These are phyloP conservation scores for Mycosphaerella sp. DNA, from an alignment of 2,329 filamentous ascomycete genomes.

Conservation along the genomic window DNA sequence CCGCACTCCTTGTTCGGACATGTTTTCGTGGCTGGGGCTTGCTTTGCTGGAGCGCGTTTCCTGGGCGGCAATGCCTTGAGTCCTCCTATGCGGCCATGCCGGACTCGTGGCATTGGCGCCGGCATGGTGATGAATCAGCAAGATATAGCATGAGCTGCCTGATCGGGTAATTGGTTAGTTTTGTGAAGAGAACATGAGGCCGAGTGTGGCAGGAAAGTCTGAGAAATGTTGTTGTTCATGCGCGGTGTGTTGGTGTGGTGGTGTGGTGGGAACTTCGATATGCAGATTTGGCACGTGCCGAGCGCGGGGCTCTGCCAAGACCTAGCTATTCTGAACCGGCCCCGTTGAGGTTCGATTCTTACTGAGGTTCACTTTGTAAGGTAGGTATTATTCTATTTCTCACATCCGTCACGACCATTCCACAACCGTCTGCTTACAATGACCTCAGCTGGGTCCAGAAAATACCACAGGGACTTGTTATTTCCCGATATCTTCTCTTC, in stretches of 20 bases:
- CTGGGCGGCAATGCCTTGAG: slow-evolving; percentile 7
- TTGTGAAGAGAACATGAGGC: not conserved
- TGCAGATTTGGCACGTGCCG: not conserved
- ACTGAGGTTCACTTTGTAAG: too few species aligned
- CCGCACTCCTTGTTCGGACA: slow-evolving; percentile 17
- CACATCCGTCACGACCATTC: too few species aligned
- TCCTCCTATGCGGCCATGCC: slow-evolving; percentile 9
- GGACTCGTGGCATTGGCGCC: slow-evolving; percentile 4
- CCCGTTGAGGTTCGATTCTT: too few species aligned
- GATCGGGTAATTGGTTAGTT: not conserved
- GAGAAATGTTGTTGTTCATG: not conserved
- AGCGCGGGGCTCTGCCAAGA: not conserved
- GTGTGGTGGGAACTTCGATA: not conserved
- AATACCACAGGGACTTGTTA: too few species aligned
- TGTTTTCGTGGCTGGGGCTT: slow-evolving; percentile 5
- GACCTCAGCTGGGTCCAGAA: too few species aligned
- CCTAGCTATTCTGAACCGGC: too few species aligned
- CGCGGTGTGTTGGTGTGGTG: not conserved
- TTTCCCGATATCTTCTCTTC: too few species aligned
- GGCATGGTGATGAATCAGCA: slow-evolving; percentile 5
- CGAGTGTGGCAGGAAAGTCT: not conserved
- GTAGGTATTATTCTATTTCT: too few species aligned
- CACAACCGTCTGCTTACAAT: too few species aligned
- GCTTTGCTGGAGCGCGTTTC: slow-evolving; percentile 10
- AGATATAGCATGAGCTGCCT: not conserved